Percentiles rank a stretch among this genome's conserved stretches.
These are phyloP conservation scores for Wickerhamiella dianesei DNA, from an alignment of 805 yeast genomes.

Conservation along the genomic window DNA sequence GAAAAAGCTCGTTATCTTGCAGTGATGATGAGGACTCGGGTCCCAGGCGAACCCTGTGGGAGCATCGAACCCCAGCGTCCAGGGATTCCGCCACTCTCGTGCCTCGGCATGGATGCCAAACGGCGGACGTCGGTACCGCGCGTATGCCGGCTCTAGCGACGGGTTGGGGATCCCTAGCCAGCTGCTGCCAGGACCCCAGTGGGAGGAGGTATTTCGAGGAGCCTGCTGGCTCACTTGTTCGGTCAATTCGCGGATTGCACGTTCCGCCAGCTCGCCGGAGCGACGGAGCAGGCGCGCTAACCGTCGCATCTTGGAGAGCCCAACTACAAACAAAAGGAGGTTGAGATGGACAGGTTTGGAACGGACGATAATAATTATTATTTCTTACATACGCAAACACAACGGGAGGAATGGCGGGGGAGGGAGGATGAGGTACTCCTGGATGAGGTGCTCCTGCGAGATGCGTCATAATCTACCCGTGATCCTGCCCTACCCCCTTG, in stretches of 20 bases:
- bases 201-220: background rate
- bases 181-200: background rate
- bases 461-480: background rate
- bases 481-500: background rate
- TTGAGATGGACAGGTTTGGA: background rate
- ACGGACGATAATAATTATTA: background rate
- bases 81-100: background rate
- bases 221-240: background rate
- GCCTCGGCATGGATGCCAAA: background rate
- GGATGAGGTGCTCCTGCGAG: background rate
- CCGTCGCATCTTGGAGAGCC: background rate
- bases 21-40: background rate
- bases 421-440: too few relatives aligned
- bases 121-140: slow-evolving; percentile 9
- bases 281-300: background rate
- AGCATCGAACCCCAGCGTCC: background rate
- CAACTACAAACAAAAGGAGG: background rate
- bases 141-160: slow-evolving; percentile 12
- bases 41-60: background rate
- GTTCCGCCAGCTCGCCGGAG: background rate
- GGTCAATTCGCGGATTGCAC: background rate
- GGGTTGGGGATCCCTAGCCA: slow-evolving; percentile 4
- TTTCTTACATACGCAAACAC: background rate
- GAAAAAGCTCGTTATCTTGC: background rate
- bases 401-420: background rate